Evolutionary conservation across 2,329 filamentous ascomycete species (phyloP), one percentile per base, ranked within the genome.

Genomic region (Exophiala xenobiotica): DNA sequence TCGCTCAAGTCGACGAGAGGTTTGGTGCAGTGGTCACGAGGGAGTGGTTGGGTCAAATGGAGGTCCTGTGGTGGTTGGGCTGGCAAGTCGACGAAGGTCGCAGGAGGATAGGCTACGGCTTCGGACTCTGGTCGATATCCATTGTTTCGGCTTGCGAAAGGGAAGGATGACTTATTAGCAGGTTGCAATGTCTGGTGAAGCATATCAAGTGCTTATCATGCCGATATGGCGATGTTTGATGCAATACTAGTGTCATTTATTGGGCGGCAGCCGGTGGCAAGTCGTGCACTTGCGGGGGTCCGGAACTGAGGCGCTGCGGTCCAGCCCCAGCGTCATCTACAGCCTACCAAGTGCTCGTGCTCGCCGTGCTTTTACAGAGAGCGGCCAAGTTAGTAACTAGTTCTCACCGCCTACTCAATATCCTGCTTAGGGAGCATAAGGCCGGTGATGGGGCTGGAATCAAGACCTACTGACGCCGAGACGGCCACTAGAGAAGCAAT

Each of bases 221-320:
- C 46, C 33, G 53, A 53, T 52, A 56, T 19, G 38, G 35, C 43
- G 26, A 29, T 52, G 24, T 23, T 44, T 40, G 45, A 46, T 39
- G 52, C 52, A 51, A 44, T 51, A n/a, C 23, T 42, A 41, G 38
- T 46, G 29, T 40, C 22, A 49, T 11, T 39, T 40, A 40, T 46
- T 45, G 46, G 45, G 45, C 39, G 46, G 49, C n/a, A 39, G 41
- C 39, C 20, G 39, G 48, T 56, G 49, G 49, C 49, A 52, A 42
- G 45, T 52, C 42, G 29, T 18, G 31, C 27, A 42, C 41, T 38
- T 47, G 46, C 45, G 45, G 53, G 53, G 53, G 53, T 45, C 44
- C 42, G 27, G 41, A 43, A 33, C 23, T 29, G 31, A 26, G 16
- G 20, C 4, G 6, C 16, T 33, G 12, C 29, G n/a, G 38, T 33